phyloP scores from a whole-genome alignment of 345 rosid genomes.

The Murraya paniculata region DNA sequence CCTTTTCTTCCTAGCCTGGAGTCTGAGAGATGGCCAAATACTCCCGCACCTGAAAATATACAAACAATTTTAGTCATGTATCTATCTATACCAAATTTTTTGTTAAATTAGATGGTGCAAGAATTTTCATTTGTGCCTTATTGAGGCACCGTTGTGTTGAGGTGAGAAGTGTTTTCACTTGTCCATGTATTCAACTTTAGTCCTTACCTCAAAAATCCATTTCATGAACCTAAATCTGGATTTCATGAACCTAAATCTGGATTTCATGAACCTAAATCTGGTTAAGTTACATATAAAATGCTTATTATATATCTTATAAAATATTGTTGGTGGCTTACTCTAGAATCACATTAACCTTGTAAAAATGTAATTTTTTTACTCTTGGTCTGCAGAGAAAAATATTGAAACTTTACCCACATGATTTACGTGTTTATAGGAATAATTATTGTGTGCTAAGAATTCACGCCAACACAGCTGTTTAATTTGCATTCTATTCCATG shows the following conservation, averaged over 20 bases:
- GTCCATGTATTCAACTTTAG: neutral
- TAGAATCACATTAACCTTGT: neutral
- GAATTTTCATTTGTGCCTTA: neutral
- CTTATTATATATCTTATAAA: neutral
- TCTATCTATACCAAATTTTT: too few species aligned
- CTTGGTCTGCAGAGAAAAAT: neutral
- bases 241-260: too few species aligned
- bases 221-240: neutral
- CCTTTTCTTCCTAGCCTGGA: slow-evolving; percentile 92
- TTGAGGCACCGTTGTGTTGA: too few species aligned
- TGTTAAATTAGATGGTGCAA: neutral
- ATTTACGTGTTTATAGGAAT: neutral
- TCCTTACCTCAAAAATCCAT: neutral
- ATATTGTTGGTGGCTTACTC: neutral
- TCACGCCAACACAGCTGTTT: neutral
- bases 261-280: neutral
- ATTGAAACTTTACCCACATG: neutral
- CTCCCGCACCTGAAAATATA: slow-evolving; percentile 72
- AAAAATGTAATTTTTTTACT: too few species aligned
- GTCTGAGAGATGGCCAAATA: slow-evolving; percentile 91
- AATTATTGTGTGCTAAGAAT: neutral
- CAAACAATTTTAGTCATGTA: neutral
- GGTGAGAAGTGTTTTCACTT: neutral
- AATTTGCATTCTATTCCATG: neutral
- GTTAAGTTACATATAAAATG: neutral